Base-by-base conservation (phyloP, 1,284 basidiomycete species). In the Cryptococcus floricola region DNA sequence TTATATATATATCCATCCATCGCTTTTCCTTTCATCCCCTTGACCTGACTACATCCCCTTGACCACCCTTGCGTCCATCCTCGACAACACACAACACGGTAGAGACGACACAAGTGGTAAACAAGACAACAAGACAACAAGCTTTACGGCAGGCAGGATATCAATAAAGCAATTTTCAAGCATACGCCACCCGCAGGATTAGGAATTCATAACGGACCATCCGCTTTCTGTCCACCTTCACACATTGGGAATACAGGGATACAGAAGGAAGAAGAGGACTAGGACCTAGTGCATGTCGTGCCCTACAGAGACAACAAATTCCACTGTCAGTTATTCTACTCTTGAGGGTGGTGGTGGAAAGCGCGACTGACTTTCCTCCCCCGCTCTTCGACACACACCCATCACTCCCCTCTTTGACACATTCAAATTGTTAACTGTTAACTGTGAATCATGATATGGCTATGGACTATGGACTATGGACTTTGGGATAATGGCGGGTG, bases 381-480 rank as follows among this genome's bases (percentile, higher is more conserved):
- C 42, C 5, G 18, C 9, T 5, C 42, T 10, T 16, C 42, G 18
- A 4, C 42, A 18, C n/a, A 34, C n/a, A n/a, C n/a, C n/a, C n/a
- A n/a, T n/a, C n/a, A n/a, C n/a, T n/a, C n/a, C n/a, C n/a, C 9
- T 5, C 42, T 10, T 16, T 19, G 18, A 4, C 42, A 18, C n/a
- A 34, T n/a, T 8, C 31, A 5, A 10, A n/a, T 25, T n/a, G 5
- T 44, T 4, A 44, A n/a, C n/a, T n/a, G n/a, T n/a, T n/a, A n/a
- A n/a, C 18, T 3, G 19, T 25, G 25, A 6, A 6, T 6, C 27
- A 7, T 46, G 13, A 43, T 25, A 39, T 6, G 28, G 27, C 23
- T 27, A 23, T 48, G 50, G 47, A 45, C 44, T 43, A 10, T 59
- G 57, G 43, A n/a, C n/a, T n/a, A n/a, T n/a, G n/a, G n/a, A n/a